These are phyloP conservation scores for Microcyclospora pomicola DNA, from an alignment of 2,329 filamentous ascomycete genomes.

Conservation along the genomic window DNA sequence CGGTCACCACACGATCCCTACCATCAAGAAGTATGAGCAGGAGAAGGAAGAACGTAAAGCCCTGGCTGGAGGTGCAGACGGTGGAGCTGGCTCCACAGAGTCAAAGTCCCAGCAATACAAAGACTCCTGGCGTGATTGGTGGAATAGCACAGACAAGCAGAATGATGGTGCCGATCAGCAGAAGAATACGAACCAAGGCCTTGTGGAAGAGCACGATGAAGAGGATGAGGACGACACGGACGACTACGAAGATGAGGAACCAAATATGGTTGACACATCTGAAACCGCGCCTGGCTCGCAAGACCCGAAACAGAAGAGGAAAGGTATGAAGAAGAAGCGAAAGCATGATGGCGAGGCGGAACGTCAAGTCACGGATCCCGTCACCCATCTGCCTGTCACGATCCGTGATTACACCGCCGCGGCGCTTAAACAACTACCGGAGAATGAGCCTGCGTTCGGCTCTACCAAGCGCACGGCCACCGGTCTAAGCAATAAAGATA, in stretches of 20 bases:
- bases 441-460: slow-evolving; percentile 33
- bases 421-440: slow-evolving; percentile 38
- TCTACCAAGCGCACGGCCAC: slow-evolving; percentile 29
- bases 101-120: slow-evolving; percentile 23
- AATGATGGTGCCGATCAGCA: slow-evolving; percentile 6
- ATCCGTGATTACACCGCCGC: slow-evolving; percentile 56
- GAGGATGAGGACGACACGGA: slow-evolving; percentile 8
- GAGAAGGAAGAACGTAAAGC: slow-evolving; percentile 29
- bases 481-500: slow-evolving; percentile 31
- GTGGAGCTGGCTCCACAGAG: slow-evolving; percentile 13
- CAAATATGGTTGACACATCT: slow-evolving; percentile 29
- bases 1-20: slow-evolving; percentile 31
- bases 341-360: slow-evolving; percentile 32
- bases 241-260: slow-evolving; percentile 12
- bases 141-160: slow-evolving; percentile 8
- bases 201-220: slow-evolving; percentile 3
- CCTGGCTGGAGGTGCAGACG: slow-evolving; percentile 15
- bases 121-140: slow-evolving; percentile 14
- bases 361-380: slow-evolving; percentile 54
- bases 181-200: slow-evolving; percentile 4
- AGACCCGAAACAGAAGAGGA: slow-evolving; percentile 35
- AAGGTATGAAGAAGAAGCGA: slow-evolving; percentile 34
- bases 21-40: slow-evolving; percentile 32
- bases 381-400: slow-evolving; percentile 54
- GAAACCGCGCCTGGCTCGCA: slow-evolving; percentile 22